Evolutionary conservation across 2,329 filamentous ascomycete species (phyloP).

Genomic region (Aspergillus ruber): DNA sequence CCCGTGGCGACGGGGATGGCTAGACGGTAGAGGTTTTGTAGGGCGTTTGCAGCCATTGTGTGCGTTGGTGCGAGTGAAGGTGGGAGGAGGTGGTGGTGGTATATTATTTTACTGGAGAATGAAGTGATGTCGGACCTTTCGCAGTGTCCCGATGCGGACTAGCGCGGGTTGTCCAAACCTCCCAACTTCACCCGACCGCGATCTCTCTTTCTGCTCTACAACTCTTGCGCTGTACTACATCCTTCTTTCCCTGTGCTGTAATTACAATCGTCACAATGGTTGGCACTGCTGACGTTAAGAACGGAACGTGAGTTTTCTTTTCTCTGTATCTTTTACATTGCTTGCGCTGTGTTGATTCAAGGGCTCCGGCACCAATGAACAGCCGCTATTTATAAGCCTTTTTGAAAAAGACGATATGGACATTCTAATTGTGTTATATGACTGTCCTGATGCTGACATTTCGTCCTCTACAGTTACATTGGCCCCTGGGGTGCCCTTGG

Average conservation of each 20-base stretch:
- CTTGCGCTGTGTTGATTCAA: no score
- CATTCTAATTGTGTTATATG: no score
- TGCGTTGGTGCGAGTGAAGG: background rate
- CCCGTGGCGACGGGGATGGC: conserved; percentile 69
- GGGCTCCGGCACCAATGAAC: no score
- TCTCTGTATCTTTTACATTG: no score
- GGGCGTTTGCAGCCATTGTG: conserved; percentile 43
- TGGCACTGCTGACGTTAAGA: conserved; percentile 36
- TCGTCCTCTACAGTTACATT: conserved; percentile 52
- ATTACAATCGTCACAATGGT: conserved; percentile 29
- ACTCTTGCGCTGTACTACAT: conserved; percentile 8
- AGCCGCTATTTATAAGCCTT: no score
- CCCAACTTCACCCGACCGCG: conserved; percentile 30
- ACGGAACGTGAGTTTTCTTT: conserved; percentile 35
- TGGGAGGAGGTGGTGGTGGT: background rate
- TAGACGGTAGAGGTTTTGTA: conserved; percentile 32
- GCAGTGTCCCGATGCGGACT: conserved; percentile 28
- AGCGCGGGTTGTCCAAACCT: conserved; percentile 21
- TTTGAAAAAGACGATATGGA: no score
- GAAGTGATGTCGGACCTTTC: conserved; percentile 32
- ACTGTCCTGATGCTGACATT: background rate
- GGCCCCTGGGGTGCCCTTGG: conserved; percentile 70
- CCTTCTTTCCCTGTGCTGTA: conserved; percentile 9
- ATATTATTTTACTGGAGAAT: background rate
- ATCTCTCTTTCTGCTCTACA: conserved; percentile 13